Conservation (phyloP, 345 rosid genomes). For the Lenwebbia sp. region DNA sequence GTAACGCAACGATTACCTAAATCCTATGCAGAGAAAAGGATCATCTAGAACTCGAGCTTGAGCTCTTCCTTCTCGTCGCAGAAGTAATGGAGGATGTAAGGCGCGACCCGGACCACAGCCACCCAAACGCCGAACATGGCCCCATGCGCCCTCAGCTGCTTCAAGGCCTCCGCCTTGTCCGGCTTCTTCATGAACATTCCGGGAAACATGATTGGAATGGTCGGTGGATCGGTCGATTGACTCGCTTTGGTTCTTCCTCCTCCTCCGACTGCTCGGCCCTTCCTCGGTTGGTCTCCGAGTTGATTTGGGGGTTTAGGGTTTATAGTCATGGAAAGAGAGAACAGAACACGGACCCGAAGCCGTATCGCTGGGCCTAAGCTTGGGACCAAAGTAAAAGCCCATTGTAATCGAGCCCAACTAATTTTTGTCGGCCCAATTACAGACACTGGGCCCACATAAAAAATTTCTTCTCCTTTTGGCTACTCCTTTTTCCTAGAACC, state of each 20-base stretch:
- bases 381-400: neutral
- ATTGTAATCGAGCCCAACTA: accelerated
- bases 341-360: neutral
- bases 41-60: slow-evolving; percentile 52
- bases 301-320: neutral
- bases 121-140: slow-evolving; percentile 59
- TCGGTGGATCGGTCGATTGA: neutral
- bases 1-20: neutral
- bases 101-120: slow-evolving; percentile 49
- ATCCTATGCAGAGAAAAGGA: neutral
- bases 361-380: neutral
- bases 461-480: neutral
- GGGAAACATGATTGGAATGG: slow-evolving; percentile 48
- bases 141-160: slow-evolving; percentile 51
- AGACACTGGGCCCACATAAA: neutral
- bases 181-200: slow-evolving; percentile 77
- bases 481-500: neutral
- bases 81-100: slow-evolving; percentile 64
- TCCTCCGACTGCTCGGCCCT: neutral
- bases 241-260: neutral
- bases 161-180: slow-evolving; percentile 75
- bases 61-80: slow-evolving; percentile 59
- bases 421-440: neutral
- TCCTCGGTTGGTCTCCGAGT: neutral
- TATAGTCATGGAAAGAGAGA: neutral